phyloP scores from a whole-genome alignment of 257 asterid genomes.

The Solanum chmielewskii region DNA sequence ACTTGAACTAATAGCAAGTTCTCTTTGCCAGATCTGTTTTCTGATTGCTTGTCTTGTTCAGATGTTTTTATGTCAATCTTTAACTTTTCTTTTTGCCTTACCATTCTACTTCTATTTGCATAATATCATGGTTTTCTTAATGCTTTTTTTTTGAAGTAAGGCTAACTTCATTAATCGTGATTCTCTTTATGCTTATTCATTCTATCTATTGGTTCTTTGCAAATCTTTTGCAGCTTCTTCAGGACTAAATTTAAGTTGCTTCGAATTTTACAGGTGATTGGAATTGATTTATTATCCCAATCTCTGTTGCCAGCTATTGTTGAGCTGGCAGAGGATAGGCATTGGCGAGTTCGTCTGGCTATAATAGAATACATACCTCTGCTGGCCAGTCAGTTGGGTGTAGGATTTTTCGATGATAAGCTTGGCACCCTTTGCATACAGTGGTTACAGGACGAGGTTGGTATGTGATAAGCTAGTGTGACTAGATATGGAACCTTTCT shows the following conservation, averaged over 20 bases:
- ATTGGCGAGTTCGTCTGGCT: constrained; percentile 78
- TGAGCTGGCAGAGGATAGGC: constrained; percentile 80
- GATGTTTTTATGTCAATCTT: too few species aligned
- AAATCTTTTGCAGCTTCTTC: not conserved
- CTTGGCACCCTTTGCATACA: constrained; percentile 82
- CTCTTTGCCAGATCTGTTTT: too few species aligned
- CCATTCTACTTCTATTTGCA: too few species aligned
- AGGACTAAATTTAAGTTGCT: not conserved
- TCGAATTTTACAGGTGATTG: constrained; percentile 41
- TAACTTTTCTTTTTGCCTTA: too few species aligned
- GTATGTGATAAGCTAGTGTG: not conserved
- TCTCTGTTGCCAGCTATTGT: constrained; percentile 71
- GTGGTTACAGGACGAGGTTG: constrained; percentile 78
- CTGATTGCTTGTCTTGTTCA: too few species aligned
- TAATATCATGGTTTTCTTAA: too few species aligned
- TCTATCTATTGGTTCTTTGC: not conserved
- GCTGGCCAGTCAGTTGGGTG: constrained; percentile 69
- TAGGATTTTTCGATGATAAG: constrained; percentile 66
- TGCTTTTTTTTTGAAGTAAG: too few species aligned
- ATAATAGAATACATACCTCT: constrained; percentile 71
- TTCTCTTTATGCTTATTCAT: not conserved
- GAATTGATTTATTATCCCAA: constrained; percentile 69
- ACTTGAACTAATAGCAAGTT: too few species aligned
- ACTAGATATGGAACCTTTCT: not conserved
- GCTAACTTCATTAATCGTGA: too few species aligned